phyloP scores from a whole-genome alignment of 768 basidiomycete species.

The Boletellus emodensis region DNA sequence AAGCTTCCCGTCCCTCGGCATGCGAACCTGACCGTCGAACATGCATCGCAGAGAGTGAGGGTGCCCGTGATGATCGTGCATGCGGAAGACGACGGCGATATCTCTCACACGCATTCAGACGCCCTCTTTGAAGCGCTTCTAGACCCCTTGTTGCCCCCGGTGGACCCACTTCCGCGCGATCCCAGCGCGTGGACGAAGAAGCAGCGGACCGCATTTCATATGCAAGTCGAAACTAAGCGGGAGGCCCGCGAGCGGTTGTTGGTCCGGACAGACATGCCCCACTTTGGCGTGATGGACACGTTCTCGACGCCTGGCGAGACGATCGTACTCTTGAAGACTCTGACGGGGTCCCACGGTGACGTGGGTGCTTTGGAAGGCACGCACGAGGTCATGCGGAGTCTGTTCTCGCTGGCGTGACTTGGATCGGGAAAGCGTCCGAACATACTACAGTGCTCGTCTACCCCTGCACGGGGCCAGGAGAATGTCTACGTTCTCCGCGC shows the following conservation, averaged over 20 bases:
- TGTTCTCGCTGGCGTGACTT: slow-evolving; percentile 22
- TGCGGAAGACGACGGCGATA: slow-evolving; percentile 70
- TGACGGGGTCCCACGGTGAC: slow-evolving; percentile 55
- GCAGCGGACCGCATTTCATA: slow-evolving; percentile 43
- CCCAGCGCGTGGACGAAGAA: slow-evolving; percentile 30
- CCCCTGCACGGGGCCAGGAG: no score
- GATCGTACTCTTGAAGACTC: slow-evolving; percentile 55
- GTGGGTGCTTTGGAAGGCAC: slow-evolving; percentile 63
- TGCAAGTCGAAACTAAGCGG: slow-evolving; percentile 38
- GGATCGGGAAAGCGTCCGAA: no score
- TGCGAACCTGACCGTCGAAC: background rate
- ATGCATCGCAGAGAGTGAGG: slow-evolving; percentile 50
- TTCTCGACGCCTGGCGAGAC: slow-evolving; percentile 46
- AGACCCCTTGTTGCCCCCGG: slow-evolving; percentile 55
- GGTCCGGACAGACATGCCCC: slow-evolving; percentile 39
- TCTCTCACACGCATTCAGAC: slow-evolving; percentile 65
- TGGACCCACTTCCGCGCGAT: slow-evolving; percentile 36
- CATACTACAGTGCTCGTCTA: no score
- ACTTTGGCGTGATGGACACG: slow-evolving; percentile 51
- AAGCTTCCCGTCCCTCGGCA: slow-evolving; percentile 16
- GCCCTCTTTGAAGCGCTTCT: slow-evolving; percentile 65
- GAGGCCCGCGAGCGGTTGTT: slow-evolving; percentile 44
- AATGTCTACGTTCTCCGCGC: no score
- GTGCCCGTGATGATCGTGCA: slow-evolving; percentile 71
- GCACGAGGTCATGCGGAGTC: slow-evolving; percentile 52